Base-by-base conservation (phyloP, 139 green algal species). In the Desmodesmus armatus region DNA sequence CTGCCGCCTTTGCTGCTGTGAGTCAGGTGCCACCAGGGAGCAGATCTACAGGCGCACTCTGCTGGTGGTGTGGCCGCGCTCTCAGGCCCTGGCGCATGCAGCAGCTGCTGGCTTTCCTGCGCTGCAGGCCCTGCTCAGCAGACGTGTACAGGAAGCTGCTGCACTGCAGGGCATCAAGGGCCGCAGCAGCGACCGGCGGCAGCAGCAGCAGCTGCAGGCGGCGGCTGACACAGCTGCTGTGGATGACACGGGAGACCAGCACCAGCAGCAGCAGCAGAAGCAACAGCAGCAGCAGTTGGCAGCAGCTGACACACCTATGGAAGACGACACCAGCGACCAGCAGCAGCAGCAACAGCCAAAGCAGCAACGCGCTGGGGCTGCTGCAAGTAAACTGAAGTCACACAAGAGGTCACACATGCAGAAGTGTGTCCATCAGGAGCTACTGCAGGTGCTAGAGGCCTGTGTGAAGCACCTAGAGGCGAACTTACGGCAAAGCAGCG, bases 41-140 rank as follows among this genome's bases (percentile, higher is more conserved):
- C 75, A 82, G 49, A 27, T 76, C 0, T 87, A 87, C 55, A 51
- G 74, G 31, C 33, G 66, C 4, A 60, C 82, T 0, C 35, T 82
- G 55, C 39, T 72, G 40, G 82, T 87, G 40, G 6, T 87, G 4
- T 82, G 82, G 58, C 82, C 82, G 2, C 82, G 55, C 29, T 39
- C 55, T 11, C 43, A 55, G 1, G 41, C n/a, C 23, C 0, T 44
- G 0, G 7, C 37, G 0, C 33, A 63, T 29, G 53, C 53, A 1
- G 15, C 33, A 23, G 29, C 9, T 49, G 76, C 55, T 11, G 35
- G 76, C 33, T 41, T 83, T 17, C 1, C 29, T 11, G 76, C 51
- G 25, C 15, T 83, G 76, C 31, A 55, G 53, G 2, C 76, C 25
- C 13, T 82, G n/a, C 35, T 70, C 31, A 82, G 31, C 0, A 3